These are phyloP conservation scores for Dictyostelium citrinum DNA, from an alignment of 78 protist genomes.

Conservation along the genomic window DNA sequence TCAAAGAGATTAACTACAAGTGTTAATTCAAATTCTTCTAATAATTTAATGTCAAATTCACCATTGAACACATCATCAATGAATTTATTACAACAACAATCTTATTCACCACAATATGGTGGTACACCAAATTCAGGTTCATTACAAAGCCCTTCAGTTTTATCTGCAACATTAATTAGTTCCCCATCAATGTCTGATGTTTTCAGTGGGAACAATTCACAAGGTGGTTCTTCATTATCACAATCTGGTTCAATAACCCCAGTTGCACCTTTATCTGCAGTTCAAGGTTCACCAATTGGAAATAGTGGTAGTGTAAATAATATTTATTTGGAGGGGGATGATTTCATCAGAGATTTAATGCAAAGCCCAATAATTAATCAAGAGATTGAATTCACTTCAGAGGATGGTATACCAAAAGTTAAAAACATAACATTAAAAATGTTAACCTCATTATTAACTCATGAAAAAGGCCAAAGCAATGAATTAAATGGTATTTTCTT, in stretches of 20 bases:
- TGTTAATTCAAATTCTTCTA: not conserved
- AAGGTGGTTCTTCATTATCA: not conserved
- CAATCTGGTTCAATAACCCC: not conserved
- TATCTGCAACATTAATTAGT: not conserved
- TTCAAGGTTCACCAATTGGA: not conserved
- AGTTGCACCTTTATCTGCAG: not conserved
- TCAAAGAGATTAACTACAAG: not conserved
- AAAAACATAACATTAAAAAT: slow-evolving; percentile 47
- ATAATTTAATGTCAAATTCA: not conserved
- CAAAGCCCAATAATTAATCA: slow-evolving; percentile 20
- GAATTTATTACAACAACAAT: not conserved
- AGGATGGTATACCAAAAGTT: slow-evolving; percentile 65
- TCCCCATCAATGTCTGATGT: not conserved
- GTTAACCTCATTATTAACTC: slow-evolving; percentile 38
- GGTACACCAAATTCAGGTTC: not conserved
- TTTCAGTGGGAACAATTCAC: not conserved
- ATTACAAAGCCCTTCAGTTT: not conserved
- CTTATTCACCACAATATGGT: not conserved
- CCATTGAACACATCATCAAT: not conserved
- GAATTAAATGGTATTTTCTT: slow-evolving; percentile 39
- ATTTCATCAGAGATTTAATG: slow-evolving; percentile 66
- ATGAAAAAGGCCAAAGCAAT: slow-evolving; percentile 44
- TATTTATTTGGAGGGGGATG: slow-evolving; percentile 41
- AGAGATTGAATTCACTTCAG: slow-evolving; percentile 67
- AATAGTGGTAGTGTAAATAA: not conserved